A percentile compares a stretch with the other conserved stretches of the same genome.
phyloP scores from a whole-genome alignment of 2,329 filamentous ascomycete genomes.

The Penicillium fuscoglaucum region DNA sequence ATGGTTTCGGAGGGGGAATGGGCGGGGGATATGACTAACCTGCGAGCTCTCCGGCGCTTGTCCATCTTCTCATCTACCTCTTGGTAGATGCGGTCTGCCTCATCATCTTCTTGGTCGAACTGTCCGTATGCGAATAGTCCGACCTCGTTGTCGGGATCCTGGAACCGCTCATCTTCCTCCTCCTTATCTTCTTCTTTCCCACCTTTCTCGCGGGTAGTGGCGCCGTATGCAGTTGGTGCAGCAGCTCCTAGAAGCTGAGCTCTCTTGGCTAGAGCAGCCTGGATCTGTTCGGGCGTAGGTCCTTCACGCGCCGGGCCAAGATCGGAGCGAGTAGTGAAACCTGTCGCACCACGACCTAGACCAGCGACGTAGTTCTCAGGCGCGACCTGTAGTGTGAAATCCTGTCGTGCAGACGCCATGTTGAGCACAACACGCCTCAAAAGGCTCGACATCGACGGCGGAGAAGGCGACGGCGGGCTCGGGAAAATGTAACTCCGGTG shows the following conservation, averaged over 20 bases:
- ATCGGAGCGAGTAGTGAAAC: conserved; percentile 96
- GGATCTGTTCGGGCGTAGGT: conserved; percentile 96
- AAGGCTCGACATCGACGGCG: conserved; percentile 2
- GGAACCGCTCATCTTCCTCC: conserved; percentile 77
- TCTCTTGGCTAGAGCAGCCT: conserved; percentile 92
- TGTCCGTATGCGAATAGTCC: conserved; percentile 93
- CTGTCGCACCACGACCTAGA: conserved; percentile 94
- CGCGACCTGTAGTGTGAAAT: conserved; percentile 84
- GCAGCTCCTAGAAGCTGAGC: conserved; percentile 76
- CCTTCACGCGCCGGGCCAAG: conserved; percentile 92
- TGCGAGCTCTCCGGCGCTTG: conserved; percentile 77
- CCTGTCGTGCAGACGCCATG: conserved; percentile 66
- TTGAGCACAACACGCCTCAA: conserved; percentile 21
- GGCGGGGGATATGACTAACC: conserved; percentile 61
- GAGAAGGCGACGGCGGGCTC: conserved; percentile 10
- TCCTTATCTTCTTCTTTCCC: conserved; percentile 64
- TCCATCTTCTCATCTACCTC: conserved; percentile 98
- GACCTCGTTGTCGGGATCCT: conserved; percentile 96
- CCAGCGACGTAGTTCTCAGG: conserved; percentile 91
- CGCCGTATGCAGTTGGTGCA: conserved; percentile 72
- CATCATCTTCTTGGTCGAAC: conserved; percentile 96
- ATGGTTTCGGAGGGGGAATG: conserved; percentile 41
- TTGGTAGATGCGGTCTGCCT: conserved; percentile 93
- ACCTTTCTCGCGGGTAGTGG: conserved; percentile 64
- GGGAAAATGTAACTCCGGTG: conserved; percentile 22